Evolutionary conservation across 192 early-diverging fungal species (phyloP).

Genomic region (Coemansia sp.): DNA sequence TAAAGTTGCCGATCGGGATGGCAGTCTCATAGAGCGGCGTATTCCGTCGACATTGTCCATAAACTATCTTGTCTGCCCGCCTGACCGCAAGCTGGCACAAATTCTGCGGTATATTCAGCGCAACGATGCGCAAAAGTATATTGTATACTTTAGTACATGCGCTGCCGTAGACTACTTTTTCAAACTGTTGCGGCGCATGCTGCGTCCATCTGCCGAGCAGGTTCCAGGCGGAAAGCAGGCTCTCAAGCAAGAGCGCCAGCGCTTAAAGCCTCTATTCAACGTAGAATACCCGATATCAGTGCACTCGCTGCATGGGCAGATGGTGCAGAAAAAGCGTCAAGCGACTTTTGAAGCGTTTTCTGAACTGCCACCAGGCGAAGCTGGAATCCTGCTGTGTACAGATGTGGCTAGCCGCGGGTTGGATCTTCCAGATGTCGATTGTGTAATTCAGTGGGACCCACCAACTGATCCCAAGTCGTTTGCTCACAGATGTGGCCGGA

Average conservation of each 20-base stretch:
- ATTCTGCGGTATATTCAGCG: slow-evolving; percentile 64
- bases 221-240: slow-evolving; percentile 42
- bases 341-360: slow-evolving; percentile 77
- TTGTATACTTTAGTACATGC: slow-evolving; percentile 95
- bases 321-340: slow-evolving; percentile 84
- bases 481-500: slow-evolving; percentile 92
- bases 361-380: slow-evolving; percentile 58
- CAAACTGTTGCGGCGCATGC: slow-evolving; percentile 55
- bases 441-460: slow-evolving; percentile 91
- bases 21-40: slow-evolving; percentile 14
- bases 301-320: slow-evolving; percentile 85
- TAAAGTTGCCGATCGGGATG: slow-evolving; percentile 79
- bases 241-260: slow-evolving; percentile 24
- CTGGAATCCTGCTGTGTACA: slow-evolving; percentile 85
- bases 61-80: slow-evolving; percentile 71
- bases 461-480: slow-evolving; percentile 96
- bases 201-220: slow-evolving; percentile 15
- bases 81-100: slow-evolving; percentile 79
- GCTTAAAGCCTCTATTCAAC: slow-evolving; percentile 11
- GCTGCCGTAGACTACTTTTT: slow-evolving; percentile 95
- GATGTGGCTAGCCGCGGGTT: slow-evolving; percentile 95
- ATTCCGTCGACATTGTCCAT: slow-evolving; percentile 59
- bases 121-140: slow-evolving; percentile 70
- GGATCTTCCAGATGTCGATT: slow-evolving; percentile 95
- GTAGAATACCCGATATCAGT: slow-evolving; percentile 25